Base-by-base conservation (phyloP, 352 stramenopile genomes). In the Phytophthora megakarya region DNA sequence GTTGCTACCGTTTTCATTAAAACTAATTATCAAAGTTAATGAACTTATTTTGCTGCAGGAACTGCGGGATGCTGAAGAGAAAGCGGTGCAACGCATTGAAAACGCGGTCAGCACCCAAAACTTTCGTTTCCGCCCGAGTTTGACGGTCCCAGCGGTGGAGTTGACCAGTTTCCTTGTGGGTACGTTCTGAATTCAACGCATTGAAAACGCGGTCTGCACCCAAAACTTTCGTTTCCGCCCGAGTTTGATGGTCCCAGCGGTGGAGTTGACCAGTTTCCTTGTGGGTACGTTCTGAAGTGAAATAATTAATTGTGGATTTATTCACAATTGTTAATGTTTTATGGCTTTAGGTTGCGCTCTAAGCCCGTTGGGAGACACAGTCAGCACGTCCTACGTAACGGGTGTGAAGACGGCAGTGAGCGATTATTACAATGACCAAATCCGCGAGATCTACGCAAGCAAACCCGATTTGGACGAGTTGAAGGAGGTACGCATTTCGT, bases 391-490 rank as follows among this genome's bases (percentile, higher is more conserved):
- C n/a, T 92, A 90, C 59, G 51, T 87, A 50, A 77, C 72, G 6
- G 86, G 86, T 16, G 71, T 92, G 35, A 95, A 94, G 64, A 76
- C 79, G 55, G 86, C 83, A 3, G 84, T 93, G 42, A 85, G 80
- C 30, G 86, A 95, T 53, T 93, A 92, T 70, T 95, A 93, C 72
- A 95, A 95, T 69, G 86, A 95, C 65, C 86, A 95, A 57, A 93
- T 95, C 46, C 84, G 86, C 16, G 86, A 95, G 54, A 83, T 95
- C n/a, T 90, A 94, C 61, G 82, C 80, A 22, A 64, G 63, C 5
- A 83, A 87, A 30, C 78, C 72, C 0, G 63, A 90, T 1, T 69
- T 88, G 63, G 61, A 57, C 4, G 68, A 78, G 55, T 70, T 93
- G 4, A 95, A 95, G 66, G 86, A 95, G 65, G 82, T 88, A 21